These are phyloP conservation scores for Aristolochia californica DNA, from an alignment of 164 flowering plant species.

Conservation along the genomic window DNA sequence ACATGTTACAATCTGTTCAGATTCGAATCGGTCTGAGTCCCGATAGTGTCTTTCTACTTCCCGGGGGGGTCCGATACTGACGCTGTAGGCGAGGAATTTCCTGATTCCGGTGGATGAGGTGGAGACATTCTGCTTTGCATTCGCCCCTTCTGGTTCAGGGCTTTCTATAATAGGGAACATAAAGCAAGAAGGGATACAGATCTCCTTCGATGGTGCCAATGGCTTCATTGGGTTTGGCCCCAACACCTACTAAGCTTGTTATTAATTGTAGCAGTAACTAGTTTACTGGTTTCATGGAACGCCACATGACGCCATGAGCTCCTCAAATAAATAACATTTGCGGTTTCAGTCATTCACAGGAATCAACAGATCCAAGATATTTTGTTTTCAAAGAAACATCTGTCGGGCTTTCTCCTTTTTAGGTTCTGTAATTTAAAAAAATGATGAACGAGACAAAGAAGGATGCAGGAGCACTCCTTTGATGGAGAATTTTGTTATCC, in stretches of 20 bases:
- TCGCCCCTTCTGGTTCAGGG: conserved; percentile 58
- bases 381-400: too few species aligned
- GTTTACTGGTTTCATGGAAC: too few species aligned
- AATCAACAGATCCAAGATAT: too few species aligned
- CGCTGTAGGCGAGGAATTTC: conserved; percentile 74
- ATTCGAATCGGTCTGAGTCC: conserved; percentile 60
- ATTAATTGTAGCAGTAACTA: too few species aligned
- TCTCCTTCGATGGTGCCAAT: too few species aligned
- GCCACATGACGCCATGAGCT: too few species aligned
- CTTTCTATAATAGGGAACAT: conserved; percentile 84
- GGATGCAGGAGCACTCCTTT: conserved; percentile 37
- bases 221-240: too few species aligned
- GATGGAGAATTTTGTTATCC: conserved; percentile 18
- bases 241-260: too few species aligned
- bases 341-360: too few species aligned
- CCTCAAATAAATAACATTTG: too few species aligned
- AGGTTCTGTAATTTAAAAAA: background rate
- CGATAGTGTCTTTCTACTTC: conserved; percentile 78
- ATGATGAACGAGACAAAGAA: conserved; percentile 3
- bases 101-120: conserved; percentile 70
- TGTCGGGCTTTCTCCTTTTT: too few species aligned
- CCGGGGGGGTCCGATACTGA: conserved; percentile 56
- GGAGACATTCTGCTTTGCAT: conserved; percentile 88
- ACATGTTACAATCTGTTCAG: conserved; percentile 66
- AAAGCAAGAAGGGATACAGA: too few species aligned